A percentile compares a stretch with the other conserved stretches of the same genome.
Evolutionary conservation across 805 yeast species (phyloP).

Genomic region (Wickerhamiella sergipiensis): DNA sequence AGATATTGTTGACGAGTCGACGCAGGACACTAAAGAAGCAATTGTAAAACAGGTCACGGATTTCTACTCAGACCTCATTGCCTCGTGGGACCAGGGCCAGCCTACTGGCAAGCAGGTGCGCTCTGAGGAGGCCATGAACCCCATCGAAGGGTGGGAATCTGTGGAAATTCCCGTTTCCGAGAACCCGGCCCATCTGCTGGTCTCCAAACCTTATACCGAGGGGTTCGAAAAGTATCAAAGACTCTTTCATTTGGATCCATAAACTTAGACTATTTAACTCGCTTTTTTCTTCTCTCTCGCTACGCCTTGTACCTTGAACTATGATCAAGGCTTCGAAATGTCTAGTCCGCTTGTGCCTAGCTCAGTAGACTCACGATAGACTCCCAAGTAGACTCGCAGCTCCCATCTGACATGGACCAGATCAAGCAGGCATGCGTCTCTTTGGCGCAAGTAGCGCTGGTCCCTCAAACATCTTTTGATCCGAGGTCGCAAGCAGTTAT

Average conservation of each 20-base stretch:
- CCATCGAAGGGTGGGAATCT: background rate
- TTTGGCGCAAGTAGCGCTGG: constrained; percentile 13
- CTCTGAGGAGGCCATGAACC: background rate
- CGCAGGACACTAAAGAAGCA: background rate
- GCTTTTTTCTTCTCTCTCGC: background rate
- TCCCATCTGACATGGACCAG: constrained; percentile 8
- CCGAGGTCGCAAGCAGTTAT: background rate
- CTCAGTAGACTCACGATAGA: too few species aligned
- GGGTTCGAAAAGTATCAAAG: background rate
- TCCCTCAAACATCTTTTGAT: constrained; percentile 9
- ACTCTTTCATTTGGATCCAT: background rate
- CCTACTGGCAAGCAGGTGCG: background rate
- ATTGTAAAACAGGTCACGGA: background rate
- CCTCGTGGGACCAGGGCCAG: background rate
- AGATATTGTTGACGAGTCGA: background rate
- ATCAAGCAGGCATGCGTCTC: constrained; percentile 9
- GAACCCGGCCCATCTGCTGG: background rate
- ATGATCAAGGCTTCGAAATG: too few species aligned
- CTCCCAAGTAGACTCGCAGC: too few species aligned
- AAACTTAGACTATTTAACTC: background rate
- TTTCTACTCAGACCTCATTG: background rate
- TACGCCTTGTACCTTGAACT: too few species aligned
- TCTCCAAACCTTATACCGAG: background rate
- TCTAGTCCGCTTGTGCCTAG: too few species aligned
- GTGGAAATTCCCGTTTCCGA: background rate